Percentiles rank a stretch among this genome's conserved stretches.
Conservation (phyloP, 768 basidiomycete species). For the Strobilomyces echinocephalus region DNA sequence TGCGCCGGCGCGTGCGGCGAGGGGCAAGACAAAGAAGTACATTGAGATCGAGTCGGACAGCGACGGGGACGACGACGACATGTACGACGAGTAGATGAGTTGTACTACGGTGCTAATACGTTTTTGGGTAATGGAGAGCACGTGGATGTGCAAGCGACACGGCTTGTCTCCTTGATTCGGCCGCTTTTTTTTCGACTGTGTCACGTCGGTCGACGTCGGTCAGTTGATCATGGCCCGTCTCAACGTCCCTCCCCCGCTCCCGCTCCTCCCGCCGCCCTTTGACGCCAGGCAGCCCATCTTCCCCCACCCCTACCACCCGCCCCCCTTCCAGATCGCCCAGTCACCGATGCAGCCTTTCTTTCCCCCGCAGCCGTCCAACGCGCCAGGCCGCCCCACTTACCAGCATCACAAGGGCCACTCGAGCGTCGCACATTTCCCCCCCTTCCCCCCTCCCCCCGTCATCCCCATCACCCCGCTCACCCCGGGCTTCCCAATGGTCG, state of each 20-base stretch:
- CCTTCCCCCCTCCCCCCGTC: conserved; percentile 50
- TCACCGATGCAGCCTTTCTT: conserved; percentile 76
- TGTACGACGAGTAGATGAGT: conserved; percentile 37
- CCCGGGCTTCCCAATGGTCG: conserved; percentile 52
- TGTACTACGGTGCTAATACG: not conserved
- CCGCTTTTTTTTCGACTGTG: not conserved
- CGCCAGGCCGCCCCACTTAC: conserved; percentile 47
- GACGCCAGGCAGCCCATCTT: conserved; percentile 46
- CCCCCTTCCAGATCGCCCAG: conserved; percentile 47
- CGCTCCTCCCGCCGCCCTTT: conserved; percentile 50
- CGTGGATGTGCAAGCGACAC: conserved; percentile 1
- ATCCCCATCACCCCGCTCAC: conserved; percentile 59
- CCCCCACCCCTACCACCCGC: conserved; percentile 50
- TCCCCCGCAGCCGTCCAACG: conserved; percentile 42
- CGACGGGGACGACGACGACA: conserved; percentile 39
- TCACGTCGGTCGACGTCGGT: not conserved
- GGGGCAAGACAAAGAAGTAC: conserved; percentile 54
- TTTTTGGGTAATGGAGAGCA: not conserved
- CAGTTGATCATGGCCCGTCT: conserved; percentile 39
- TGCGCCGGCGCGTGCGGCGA: conserved; percentile 46
- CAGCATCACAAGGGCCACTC: conserved; percentile 50
- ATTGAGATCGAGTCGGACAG: conserved; percentile 54
- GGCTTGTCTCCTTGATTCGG: conserved; percentile 1
- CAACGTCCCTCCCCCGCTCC: conserved; percentile 50
- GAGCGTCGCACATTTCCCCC: conserved; percentile 62